A percentile compares a stretch with the other conserved stretches of the same genome.
Conservation (phyloP, 805 yeast genomes). For the Naumovozyma castellii region DNA sequence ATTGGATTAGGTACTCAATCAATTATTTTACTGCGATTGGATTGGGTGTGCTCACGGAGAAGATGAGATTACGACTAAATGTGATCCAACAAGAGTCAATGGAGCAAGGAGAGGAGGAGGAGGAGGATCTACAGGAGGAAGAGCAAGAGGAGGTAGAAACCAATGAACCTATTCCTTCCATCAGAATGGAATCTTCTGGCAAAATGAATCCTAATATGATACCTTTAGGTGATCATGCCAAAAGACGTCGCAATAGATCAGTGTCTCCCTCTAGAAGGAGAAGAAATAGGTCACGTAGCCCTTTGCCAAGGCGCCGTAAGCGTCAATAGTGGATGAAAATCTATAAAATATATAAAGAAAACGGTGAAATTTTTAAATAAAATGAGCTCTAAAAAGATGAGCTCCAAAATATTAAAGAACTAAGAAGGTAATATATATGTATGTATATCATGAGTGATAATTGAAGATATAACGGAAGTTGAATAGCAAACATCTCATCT, state of each 20-base stretch:
- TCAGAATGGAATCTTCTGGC: background rate
- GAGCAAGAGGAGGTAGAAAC: conserved; percentile 5
- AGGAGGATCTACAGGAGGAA: conserved; percentile 13
- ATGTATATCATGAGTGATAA: too few relatives aligned
- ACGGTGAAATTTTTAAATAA: background rate
- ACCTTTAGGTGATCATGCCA: background rate
- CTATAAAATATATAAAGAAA: too few relatives aligned
- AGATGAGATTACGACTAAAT: conserved; percentile 53
- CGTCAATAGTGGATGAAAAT: background rate
- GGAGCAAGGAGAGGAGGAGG: conserved; percentile 7
- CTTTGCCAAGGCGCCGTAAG: background rate
- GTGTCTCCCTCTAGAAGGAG: conserved; percentile 9
- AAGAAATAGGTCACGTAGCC: conserved; percentile 1
- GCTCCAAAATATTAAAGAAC: background rate
- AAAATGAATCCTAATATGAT: background rate
- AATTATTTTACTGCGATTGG: conserved; percentile 92
- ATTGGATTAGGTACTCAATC: conserved; percentile 63
- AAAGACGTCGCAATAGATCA: conserved; percentile 9
- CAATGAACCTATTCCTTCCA: background rate
- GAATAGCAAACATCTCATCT: too few relatives aligned
- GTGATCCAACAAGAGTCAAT: conserved; percentile 25
- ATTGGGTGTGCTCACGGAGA: conserved; percentile 72
- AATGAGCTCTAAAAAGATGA: background rate
- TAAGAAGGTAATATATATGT: background rate
- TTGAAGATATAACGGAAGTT: too few relatives aligned